phyloP scores from a whole-genome alignment of 305 asterid species.

The Fraxinus platypoda region DNA sequence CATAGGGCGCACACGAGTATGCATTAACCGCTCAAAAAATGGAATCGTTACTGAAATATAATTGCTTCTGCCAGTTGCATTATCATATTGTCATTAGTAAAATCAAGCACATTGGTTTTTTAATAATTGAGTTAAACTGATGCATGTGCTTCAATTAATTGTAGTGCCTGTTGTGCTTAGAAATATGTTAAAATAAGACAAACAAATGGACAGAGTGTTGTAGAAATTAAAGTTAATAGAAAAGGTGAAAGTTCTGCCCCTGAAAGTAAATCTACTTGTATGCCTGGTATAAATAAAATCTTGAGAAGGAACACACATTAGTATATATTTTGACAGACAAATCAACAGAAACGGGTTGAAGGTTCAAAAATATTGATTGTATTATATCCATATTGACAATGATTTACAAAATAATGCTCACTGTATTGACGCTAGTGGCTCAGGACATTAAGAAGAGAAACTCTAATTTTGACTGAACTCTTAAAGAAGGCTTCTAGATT shows the following conservation, averaged over 20 bases:
- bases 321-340: neutral
- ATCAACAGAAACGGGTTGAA: neutral
- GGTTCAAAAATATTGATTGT: neutral
- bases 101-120: neutral
- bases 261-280: neutral
- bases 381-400: neutral
- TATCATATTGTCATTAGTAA: neutral
- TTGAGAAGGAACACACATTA: neutral
- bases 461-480: neutral
- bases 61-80: neutral
- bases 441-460: neutral
- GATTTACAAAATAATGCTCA: neutral
- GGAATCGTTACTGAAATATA: neutral
- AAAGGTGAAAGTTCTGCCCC: neutral
- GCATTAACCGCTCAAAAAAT: neutral
- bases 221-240: neutral
- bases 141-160: neutral
- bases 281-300: neutral
- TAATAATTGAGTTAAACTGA: neutral
- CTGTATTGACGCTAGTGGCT: neutral
- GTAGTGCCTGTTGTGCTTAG: neutral
- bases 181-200: neutral
- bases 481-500: slow-evolving; percentile 15
- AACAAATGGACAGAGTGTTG: neutral
- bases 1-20: neutral